phyloP scores from a whole-genome alignment of 768 basidiomycete genomes.

The Serendipita sp. region DNA sequence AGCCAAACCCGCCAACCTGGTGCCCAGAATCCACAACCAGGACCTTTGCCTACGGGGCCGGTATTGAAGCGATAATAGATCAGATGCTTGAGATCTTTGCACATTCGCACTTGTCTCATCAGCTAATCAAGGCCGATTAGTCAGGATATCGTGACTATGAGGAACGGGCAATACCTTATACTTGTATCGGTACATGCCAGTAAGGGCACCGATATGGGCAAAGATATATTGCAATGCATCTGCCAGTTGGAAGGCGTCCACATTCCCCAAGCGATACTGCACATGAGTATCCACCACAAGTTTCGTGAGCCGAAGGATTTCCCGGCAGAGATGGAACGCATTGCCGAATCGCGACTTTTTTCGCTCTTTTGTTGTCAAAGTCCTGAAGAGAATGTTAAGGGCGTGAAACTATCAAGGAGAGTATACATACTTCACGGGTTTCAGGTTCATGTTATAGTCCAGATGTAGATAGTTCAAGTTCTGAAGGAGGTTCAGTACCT shows the following conservation, averaged over 20 bases:
- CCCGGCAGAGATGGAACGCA: conserved; percentile 94
- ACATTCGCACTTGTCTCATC: conserved; percentile 99
- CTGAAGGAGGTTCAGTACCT: conserved; percentile 21
- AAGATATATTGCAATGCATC: conserved; percentile 98
- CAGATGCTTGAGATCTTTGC: conserved; percentile 95
- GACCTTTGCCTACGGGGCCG: conserved; percentile 97
- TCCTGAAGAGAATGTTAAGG: conserved; percentile 34
- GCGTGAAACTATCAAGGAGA: background rate
- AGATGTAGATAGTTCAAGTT: conserved; percentile 87
- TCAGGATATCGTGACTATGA: background rate
- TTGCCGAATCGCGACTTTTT: conserved; percentile 99
- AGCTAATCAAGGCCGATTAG: conserved; percentile 30
- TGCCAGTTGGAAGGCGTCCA: conserved; percentile 97
- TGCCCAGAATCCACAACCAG: conserved; percentile 98
- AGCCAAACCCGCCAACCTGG: conserved; percentile 99
- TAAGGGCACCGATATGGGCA: conserved; percentile 90
- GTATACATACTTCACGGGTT: conserved; percentile 62
- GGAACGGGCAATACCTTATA: conserved; percentile 60
- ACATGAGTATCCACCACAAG: conserved; percentile 98
- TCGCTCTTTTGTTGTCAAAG: conserved; percentile 95
- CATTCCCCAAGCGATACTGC: conserved; percentile 94
- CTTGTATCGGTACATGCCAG: conserved; percentile 99
- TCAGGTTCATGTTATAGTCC: conserved; percentile 98
- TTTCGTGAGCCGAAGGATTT: conserved; percentile 94
- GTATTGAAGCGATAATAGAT: conserved; percentile 99